Base-by-base conservation (phyloP, 192 early-diverging fungal species). In the Backusella macrospora region DNA sequence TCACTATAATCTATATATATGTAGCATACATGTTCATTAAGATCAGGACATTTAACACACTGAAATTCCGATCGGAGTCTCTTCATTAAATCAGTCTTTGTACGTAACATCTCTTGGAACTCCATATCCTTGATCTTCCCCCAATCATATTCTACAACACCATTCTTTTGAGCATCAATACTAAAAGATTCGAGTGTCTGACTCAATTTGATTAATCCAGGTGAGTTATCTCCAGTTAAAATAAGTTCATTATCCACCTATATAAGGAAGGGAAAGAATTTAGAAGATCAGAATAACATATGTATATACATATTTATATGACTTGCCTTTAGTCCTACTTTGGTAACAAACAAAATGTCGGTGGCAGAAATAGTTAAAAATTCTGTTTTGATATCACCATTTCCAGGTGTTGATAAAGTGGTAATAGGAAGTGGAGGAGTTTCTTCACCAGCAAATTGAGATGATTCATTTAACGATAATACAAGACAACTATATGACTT, bases 41-140 rank as follows among this genome's bases (percentile, higher is more conserved):
- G 82, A 70, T 93, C 92, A 6, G 93, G 91, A 74, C 95, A 96
- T 64, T 85, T 80, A 18, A 80, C 85, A 73, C 93, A 96, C 49
- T 92, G 88, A 69, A 90, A 94, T 16, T 71, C 68, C 15, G 75
- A 48, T 6, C 44, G 48, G 26, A 95, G 71, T 62, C 77, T 74
- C 5, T 78, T 66, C 34, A 91, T 74, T 18, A 95, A 78, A 0
- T 66, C 65, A 6, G 76, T 70, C 74, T 91, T 95, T 69, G 92
- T 89, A 38, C 83, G 71, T 38, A 87, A 75, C 68, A 86, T 84
- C 70, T 93, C 86, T 75, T 95, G 92, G 79, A 98, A 97, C 14
- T 97, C 96, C 12, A 96, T 75, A 34, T 95, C 90, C 37, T 92
- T 89, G 69, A 99, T 88, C 77, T 94, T 96, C 48, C 78, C 77